Evolutionary conservation across 192 early-diverging fungal genomes (phyloP).

Genomic region (Obelidium mucronatum): DNA sequence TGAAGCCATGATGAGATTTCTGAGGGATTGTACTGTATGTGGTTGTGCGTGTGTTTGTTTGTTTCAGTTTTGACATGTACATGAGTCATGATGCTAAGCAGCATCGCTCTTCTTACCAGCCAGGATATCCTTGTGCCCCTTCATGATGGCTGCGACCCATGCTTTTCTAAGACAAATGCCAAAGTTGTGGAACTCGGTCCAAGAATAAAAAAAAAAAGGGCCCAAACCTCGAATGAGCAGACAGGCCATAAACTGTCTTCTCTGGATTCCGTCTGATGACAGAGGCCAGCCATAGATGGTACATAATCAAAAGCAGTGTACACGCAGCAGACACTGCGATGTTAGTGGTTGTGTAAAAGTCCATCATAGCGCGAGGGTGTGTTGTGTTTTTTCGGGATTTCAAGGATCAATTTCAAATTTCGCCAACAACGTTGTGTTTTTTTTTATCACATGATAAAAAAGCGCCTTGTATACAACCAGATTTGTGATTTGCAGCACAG

Average conservation of each 20-base stretch:
- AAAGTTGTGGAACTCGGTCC: too few species aligned
- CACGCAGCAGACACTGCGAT: conserved; percentile 20
- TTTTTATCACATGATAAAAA: too few species aligned
- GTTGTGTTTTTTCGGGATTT: too few species aligned
- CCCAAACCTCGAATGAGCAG: conserved; percentile 20
- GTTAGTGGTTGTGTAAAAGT: too few species aligned
- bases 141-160: conserved; percentile 53
- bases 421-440: too few species aligned
- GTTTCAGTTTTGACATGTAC: too few species aligned
- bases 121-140: conserved; percentile 46
- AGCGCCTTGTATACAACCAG: too few species aligned
- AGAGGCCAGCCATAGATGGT: conserved; percentile 42
- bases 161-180: conserved; percentile 16
- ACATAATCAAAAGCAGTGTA: conserved; percentile 18
- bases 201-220: background rate
- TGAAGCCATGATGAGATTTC: conserved; percentile 53
- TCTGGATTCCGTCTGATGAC: conserved; percentile 26
- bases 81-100: background rate
- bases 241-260: conserved; percentile 48
- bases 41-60: too few species aligned
- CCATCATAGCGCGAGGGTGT: too few species aligned
- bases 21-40: conserved; percentile 46
- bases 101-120: conserved; percentile 25
- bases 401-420: too few species aligned
- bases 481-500: too few species aligned